These are phyloP conservation scores for Prosopis cineraria DNA, from an alignment of 306 rosid genomes.

Conservation along the genomic window DNA sequence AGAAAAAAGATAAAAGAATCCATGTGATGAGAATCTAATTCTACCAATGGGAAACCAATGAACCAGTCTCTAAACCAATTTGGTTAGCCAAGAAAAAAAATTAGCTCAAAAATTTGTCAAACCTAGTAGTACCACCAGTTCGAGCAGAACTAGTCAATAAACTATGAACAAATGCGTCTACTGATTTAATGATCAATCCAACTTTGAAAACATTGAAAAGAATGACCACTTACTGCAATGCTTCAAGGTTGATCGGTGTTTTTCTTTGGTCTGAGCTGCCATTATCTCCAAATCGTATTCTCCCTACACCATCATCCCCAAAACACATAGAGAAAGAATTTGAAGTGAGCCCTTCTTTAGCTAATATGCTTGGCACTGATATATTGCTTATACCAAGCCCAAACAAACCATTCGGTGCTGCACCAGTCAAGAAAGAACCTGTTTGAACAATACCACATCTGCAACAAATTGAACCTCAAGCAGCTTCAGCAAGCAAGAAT, in stretches of 20 bases:
- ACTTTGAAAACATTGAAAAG: background rate
- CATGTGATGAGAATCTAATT: background rate
- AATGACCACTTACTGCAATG: slow-evolving; percentile 51
- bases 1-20: background rate
- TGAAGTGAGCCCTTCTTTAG: slow-evolving; percentile 59
- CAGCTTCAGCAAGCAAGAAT: slow-evolving; percentile 23
- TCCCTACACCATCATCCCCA: slow-evolving; percentile 59
- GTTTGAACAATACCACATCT: slow-evolving; percentile 87
- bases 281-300: slow-evolving; percentile 79
- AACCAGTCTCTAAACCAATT: background rate
- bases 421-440: slow-evolving; percentile 64
- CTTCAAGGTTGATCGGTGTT: slow-evolving; percentile 63
- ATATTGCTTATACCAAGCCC: slow-evolving; percentile 78
- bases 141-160: no score
- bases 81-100: no score
- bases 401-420: slow-evolving; percentile 86
- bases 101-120: no score
- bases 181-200: background rate
- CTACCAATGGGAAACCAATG: background rate
- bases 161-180: background rate
- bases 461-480: slow-evolving; percentile 39
- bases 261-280: slow-evolving; percentile 65
- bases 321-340: slow-evolving; percentile 94
- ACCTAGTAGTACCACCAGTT: no score
- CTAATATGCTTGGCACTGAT: slow-evolving; percentile 84